Base-by-base conservation (phyloP, 2,329 filamentous ascomycete genomes). In the Aspergillus eucalypticola region DNA sequence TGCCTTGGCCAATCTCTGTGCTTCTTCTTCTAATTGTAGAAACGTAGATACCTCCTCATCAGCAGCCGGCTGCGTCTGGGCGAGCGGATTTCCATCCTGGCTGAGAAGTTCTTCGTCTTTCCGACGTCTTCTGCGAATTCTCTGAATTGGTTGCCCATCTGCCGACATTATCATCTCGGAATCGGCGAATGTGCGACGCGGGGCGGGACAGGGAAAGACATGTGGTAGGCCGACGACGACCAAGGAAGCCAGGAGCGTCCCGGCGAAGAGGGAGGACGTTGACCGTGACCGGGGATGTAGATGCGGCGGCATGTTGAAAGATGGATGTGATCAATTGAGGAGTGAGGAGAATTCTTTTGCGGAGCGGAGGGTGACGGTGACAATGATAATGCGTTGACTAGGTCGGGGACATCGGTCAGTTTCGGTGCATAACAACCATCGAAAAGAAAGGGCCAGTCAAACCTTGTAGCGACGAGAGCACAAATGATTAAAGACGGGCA, bases 211-310 rank as follows among this genome's bases (percentile, higher is more conserved):
- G 1, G 95, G 95, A 17, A 99, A 85, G 29, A 96, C 74, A 75
- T 99, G 95, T 21, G 95, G 95, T 48, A 96, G 82, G 29, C 87
- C 91, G 56, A 99, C 95, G 63, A 99, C 93, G 64, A 96, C 85
- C 76, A 99, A 96, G 68, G 90, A 95, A 32, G 92, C 88, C 64
- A 91, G 84, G 57, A 98, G 85, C 1, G 94, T 98, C n/a, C 90
- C 91, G 54, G 92, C 92, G 81, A 99, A 99, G 62, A 99, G 88
- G 49, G 92, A 95, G 59, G 90, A 93, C 69, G 95, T 99, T 81
- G 92, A 91, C 70, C 91, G 89, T 67, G 94, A 98, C 76, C 93
- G 89, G 35, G 95, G 95, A 77, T 99, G 95, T 44, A 99, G 88
- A 78, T 94, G 82, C 42, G 87, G 90, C 71, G 91, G 88, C 90